Percentiles rank a stretch among this genome's conserved stretches.
phyloP scores from a whole-genome alignment of 805 yeast species.

The Candida silvicultrix region DNA sequence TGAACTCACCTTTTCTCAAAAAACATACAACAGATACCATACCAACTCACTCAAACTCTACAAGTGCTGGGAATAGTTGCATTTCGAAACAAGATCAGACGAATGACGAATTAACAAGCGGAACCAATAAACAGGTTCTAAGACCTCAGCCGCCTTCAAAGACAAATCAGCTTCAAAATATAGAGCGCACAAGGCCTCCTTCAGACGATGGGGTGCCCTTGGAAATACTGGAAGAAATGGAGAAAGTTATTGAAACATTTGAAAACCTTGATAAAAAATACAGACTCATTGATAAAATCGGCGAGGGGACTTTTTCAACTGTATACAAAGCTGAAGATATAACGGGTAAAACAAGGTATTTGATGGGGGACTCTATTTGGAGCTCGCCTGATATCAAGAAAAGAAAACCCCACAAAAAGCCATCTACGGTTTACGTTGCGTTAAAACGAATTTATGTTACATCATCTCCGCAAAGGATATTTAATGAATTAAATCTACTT shows the following conservation, averaged over 20 bases:
- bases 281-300: slow-evolving; percentile 37
- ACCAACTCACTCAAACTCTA: neutral
- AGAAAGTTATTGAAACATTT: slow-evolving; percentile 45
- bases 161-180: neutral
- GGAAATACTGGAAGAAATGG: slow-evolving; percentile 54
- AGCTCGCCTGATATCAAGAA: slow-evolving; percentile 21
- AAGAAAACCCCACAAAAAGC: slow-evolving; percentile 28
- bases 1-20: slow-evolving; percentile 12
- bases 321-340: slow-evolving; percentile 71
- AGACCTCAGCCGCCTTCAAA: neutral
- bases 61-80: neutral
- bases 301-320: slow-evolving; percentile 88
- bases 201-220: slow-evolving; percentile 43
- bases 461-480: slow-evolving; percentile 86
- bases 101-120: neutral
- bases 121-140: neutral
- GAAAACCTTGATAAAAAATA: slow-evolving; percentile 36
- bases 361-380: slow-evolving; percentile 29
- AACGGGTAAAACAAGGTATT: slow-evolving; percentile 24
- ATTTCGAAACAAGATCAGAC: neutral
- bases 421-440: slow-evolving; percentile 52
- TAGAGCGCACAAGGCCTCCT: slow-evolving; percentile 7
- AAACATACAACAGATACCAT: neutral
- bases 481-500: slow-evolving; percentile 77
- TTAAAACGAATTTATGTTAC: slow-evolving; percentile 91